Percentiles rank a stretch among this genome's conserved stretches.
Evolutionary conservation across 208 protist genomes (phyloP).

Genomic region (Leptomonas seymouri): DNA sequence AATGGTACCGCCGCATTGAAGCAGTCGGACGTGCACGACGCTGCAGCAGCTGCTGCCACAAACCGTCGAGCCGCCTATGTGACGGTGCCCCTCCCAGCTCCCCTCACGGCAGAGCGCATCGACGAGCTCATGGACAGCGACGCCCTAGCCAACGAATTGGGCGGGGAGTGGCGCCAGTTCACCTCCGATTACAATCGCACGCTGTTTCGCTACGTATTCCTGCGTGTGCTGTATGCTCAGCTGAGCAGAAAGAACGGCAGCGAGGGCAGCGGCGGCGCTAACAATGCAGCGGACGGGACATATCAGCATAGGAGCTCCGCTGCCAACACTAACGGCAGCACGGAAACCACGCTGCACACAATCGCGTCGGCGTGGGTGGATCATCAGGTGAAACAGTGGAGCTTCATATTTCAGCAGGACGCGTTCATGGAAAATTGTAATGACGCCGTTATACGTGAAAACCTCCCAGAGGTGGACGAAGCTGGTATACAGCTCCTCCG

Average conservation of each 20-base stretch:
- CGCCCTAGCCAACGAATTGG: constrained; percentile 27
- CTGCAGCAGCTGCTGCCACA: neutral
- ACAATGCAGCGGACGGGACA: neutral
- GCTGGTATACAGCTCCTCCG: neutral
- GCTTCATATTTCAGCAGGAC: constrained; percentile 1
- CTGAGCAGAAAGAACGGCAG: constrained; percentile 1
- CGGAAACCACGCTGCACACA: constrained; percentile 5
- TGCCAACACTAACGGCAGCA: neutral
- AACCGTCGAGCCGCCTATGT: constrained; percentile 1
- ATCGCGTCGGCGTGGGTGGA: constrained; percentile 26
- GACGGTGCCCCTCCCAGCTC: neutral
- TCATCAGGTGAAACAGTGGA: constrained; percentile 20
- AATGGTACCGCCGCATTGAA: neutral
- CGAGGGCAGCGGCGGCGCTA: neutral
- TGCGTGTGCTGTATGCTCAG: constrained; percentile 20
- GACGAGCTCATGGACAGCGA: constrained; percentile 29
- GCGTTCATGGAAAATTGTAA: neutral
- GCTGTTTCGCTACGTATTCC: constrained; percentile 28
- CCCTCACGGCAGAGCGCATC: constrained; percentile 23
- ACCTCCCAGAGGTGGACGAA: neutral
- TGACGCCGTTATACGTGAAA: neutral
- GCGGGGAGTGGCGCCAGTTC: constrained; percentile 26
- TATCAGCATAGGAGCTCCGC: neutral
- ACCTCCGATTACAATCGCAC: constrained; percentile 27
- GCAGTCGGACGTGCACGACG: neutral